Evolutionary conservation across 345 rosid species (phyloP), one percentile per base, ranked within the genome.

Genomic region (Boechera retrofracta): DNA sequence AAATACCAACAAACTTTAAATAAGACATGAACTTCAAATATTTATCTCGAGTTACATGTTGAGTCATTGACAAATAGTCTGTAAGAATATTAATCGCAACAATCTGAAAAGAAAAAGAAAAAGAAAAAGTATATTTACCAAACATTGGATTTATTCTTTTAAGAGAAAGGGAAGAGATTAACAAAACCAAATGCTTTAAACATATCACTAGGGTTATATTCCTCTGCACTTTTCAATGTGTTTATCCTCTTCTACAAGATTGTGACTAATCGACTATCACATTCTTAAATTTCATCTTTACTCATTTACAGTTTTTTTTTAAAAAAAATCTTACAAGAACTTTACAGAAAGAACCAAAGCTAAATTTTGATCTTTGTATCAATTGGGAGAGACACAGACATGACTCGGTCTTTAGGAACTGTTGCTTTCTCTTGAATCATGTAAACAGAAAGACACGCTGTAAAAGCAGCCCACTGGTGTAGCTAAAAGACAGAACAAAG

Each of bases 371-470:
- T 52, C 4, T 41, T 18, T 64, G 71, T 64, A 51, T 44, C 18
- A 21, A 42, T 55, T 32, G 21, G 64, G 65, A 64, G 75, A 47
- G 71, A 64, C 64, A 44, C 57, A 54, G 64, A 65, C 54, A 74
- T 24, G 77, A 74, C 57, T 64, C 9, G 11, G 65, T 55, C 65
- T 15, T 24, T 42, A 44, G 26, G 57, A 74, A 64, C 71, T 54
- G 52, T 72, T 61, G 61, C 77, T 73, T 60, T 72, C 67, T 36
- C 26, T 18, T 64, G 55, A 41, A 73, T 41, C 64, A 63, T 31
- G 55, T 6, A 64, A 55, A 64, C 77, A 54, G 48, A 53, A 64
- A 74, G 71, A 32, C 77, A 54, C 77, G 71, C 71, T 74, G 77
- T 74, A 54, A 64, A 74, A 54, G 64, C 77, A 74, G 13, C 33